A percentile compares a stretch with the other conserved stretches of the same genome.
Evolutionary conservation across 2,329 filamentous ascomycete species (phyloP).

Genomic region (Magnaporthiopsis incrustans): DNA sequence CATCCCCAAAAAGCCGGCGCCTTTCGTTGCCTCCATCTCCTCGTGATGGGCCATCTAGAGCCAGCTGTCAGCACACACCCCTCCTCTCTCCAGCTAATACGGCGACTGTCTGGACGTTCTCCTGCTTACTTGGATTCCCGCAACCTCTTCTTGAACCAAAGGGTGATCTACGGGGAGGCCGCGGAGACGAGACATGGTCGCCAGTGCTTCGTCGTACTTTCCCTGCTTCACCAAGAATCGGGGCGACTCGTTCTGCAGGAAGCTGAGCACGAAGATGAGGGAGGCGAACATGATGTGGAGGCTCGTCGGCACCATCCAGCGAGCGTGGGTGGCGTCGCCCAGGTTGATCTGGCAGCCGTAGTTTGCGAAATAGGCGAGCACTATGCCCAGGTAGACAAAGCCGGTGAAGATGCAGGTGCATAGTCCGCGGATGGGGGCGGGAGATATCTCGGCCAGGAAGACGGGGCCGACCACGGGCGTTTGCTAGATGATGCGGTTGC

Average conservation of each 20-base stretch:
- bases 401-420: slow-evolving; percentile 63
- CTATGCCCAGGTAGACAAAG: slow-evolving; percentile 66
- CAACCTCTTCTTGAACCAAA: slow-evolving; percentile 53
- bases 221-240: slow-evolving; percentile 60
- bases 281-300: slow-evolving; percentile 70
- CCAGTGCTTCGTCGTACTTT: slow-evolving; percentile 46
- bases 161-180: slow-evolving; percentile 49
- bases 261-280: slow-evolving; percentile 60
- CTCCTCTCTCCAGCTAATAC: neutral
- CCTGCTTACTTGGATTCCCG: slow-evolving; percentile 39
- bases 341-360: slow-evolving; percentile 47
- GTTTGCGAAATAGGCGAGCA: slow-evolving; percentile 68
- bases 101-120: neutral
- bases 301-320: slow-evolving; percentile 57
- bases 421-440: slow-evolving; percentile 59
- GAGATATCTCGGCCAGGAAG: slow-evolving; percentile 64
- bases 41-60: slow-evolving; percentile 50
- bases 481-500: slow-evolving; percentile 20
- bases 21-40: slow-evolving; percentile 63
- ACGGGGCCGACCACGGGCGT: slow-evolving; percentile 34
- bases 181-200: slow-evolving; percentile 47
- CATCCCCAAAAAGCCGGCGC: slow-evolving; percentile 53
- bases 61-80: slow-evolving; percentile 14
- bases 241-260: slow-evolving; percentile 60
- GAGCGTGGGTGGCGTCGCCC: slow-evolving; percentile 31